Conservation (phyloP, 306 rosid species). For the Trifolium fragiferum region DNA sequence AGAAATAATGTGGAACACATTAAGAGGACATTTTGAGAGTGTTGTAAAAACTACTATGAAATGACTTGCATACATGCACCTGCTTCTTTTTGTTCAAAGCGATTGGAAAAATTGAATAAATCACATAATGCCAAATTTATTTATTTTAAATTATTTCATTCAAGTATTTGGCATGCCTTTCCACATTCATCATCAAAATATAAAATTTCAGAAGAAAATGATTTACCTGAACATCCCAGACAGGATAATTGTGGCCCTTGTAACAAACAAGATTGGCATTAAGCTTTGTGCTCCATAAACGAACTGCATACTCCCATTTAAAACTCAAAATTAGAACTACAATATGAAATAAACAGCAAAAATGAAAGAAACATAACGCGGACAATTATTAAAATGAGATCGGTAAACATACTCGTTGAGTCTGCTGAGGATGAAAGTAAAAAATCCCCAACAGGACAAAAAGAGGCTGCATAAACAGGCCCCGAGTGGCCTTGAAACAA, state of each 20-base stretch:
- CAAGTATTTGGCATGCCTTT: background rate
- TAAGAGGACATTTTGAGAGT: background rate
- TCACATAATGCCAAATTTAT: background rate
- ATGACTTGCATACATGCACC: background rate
- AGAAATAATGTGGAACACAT: background rate
- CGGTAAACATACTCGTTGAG: slow-evolving; percentile 69
- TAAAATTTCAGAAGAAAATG: slow-evolving; percentile 33
- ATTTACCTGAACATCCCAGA: slow-evolving; percentile 97
- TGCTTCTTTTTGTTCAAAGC: slow-evolving; percentile 16
- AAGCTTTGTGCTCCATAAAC: slow-evolving; percentile 90
- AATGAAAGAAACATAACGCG: slow-evolving; percentile 30
- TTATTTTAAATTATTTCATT: background rate
- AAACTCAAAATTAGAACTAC: slow-evolving; percentile 33
- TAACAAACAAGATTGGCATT: slow-evolving; percentile 95
- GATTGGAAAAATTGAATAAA: background rate
- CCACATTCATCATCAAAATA: slow-evolving; percentile 30
- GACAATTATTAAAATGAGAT: slow-evolving; percentile 29
- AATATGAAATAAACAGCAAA: slow-evolving; percentile 19
- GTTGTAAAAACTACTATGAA: background rate
- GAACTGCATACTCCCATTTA: slow-evolving; percentile 64
- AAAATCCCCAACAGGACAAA: slow-evolving; percentile 91
- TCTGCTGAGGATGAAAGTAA: slow-evolving; percentile 92
- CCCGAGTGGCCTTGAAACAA: slow-evolving; percentile 98
- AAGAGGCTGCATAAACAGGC: slow-evolving; percentile 87
- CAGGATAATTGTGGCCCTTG: slow-evolving; percentile 98